Base-by-base conservation (phyloP, 1,284 basidiomycete species). In the Golubevia pallescens region DNA sequence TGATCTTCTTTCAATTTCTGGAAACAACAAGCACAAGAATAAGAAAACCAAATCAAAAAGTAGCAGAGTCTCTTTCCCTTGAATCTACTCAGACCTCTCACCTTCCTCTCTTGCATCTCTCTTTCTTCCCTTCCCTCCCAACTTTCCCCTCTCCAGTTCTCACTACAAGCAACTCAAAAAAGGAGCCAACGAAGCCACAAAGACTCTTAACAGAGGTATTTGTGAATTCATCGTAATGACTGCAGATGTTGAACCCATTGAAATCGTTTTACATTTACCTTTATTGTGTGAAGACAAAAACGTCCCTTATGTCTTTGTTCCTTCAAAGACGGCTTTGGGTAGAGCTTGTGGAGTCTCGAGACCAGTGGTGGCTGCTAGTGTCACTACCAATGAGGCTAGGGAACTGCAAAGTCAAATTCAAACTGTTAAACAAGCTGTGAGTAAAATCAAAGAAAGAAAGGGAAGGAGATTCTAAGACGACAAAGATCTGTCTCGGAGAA, bases 151-250 rank as follows among this genome's bases (percentile, higher is more conserved):
- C 23, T 13, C 55, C 55, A 24, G 24, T 10, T 79, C 77, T 58
- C 82, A 85, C 78, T 85, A 85, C 78, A 85, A 85, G 81, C 82
- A 83, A 71, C 78, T 85, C 62, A 85, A 85, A 74, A 85, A 85
- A 77, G 82, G 82, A 60, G 82, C 82, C 61, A 85, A 85, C 74
- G 82, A 85, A 66, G 82, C 81, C 56, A 85, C 82, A 60, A 85
- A 85, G 75, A 85, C 82, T 32, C 78, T 85, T 65, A 85, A 85
- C 73, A 77, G 82, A 53, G 81, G 81, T 70, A 84, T 84, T 64
- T 81, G 79, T 72, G 82, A 85, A 67, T 84, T 85, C 70, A 84
- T 85, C 70, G 80, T 85, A 70, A 85, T 85, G 82, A 75, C 81
- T 59, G 82, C 82, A 16, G 82, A 85, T 67, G 79, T 81, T n/a